Evolutionary conservation across 805 yeast genomes (phyloP).

Genomic region (Kluyveromyces aestuarii): DNA sequence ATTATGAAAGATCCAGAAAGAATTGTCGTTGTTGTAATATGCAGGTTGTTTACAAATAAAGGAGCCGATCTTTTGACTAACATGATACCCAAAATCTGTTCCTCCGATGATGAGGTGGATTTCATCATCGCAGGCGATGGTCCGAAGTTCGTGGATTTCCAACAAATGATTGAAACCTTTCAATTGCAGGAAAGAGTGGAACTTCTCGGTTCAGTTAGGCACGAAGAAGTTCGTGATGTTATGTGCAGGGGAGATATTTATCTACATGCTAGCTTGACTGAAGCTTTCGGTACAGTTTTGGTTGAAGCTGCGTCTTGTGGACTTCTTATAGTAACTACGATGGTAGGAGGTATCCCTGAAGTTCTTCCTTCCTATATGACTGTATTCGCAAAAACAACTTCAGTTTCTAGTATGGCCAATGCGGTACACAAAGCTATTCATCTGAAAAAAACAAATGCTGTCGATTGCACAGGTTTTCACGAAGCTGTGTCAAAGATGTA

Average conservation of each 20-base stretch:
- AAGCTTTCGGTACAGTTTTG: slow-evolving; percentile 94
- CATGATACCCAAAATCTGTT: slow-evolving; percentile 76
- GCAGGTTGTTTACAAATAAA: slow-evolving; percentile 88
- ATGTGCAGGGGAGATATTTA: slow-evolving; percentile 93
- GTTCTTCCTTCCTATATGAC: slow-evolving; percentile 92
- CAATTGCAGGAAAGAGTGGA: slow-evolving; percentile 82
- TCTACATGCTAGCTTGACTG: slow-evolving; percentile 87
- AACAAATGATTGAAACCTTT: slow-evolving; percentile 86
- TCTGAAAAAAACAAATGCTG: slow-evolving; percentile 42
- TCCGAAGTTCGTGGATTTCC: slow-evolving; percentile 86
- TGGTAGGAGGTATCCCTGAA: slow-evolving; percentile 97
- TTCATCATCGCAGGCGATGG: slow-evolving; percentile 96
- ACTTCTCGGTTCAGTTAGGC: slow-evolving; percentile 78
- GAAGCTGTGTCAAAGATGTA: slow-evolving; percentile 72
- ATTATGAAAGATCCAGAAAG: slow-evolving; percentile 20
- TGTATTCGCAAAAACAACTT: slow-evolving; percentile 71
- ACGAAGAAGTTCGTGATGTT: slow-evolving; percentile 86
- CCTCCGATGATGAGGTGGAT: slow-evolving; percentile 48
- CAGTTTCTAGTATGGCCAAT: slow-evolving; percentile 69
- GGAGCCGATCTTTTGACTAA: slow-evolving; percentile 87
- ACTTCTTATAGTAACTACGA: slow-evolving; percentile 82
- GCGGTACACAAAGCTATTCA: slow-evolving; percentile 66
- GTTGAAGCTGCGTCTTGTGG: slow-evolving; percentile 99
- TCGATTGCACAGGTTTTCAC: slow-evolving; percentile 74
- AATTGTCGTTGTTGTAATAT: slow-evolving; percentile 83